Evolutionary conservation across 371 early-diverging fungal species (phyloP), one percentile per base, ranked within the genome.

Genomic region (Sporodiniella umbellata): DNA sequence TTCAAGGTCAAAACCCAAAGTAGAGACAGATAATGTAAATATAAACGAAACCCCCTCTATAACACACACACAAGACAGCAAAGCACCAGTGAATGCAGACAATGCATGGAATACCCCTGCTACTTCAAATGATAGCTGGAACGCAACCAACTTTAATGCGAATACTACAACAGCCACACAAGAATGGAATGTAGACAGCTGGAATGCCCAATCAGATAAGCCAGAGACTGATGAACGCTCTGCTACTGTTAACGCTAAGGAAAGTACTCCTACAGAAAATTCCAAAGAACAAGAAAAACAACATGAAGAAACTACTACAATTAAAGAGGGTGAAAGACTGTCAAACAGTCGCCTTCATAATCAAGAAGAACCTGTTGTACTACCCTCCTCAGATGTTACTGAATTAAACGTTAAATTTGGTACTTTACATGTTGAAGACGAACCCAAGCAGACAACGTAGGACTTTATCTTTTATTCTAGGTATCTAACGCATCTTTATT

Each of bases 311-410:
- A 44, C 44, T 22, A 26, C 26, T 23, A 5, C 14, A 14, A 35
- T 5, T 15, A 35, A 35, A 35, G 45, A 53, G 18, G 45, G 40
- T 33, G 47, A 46, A 39, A 48, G 59, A 17, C 50, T 75, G 8
- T 51, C 39, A 17, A 50, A 42, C 19, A 83, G 73, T 54, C 79
- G 75, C 53, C 80, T 90, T 58, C 39, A 48, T 23, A 85, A 88
- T 56, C 93, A 93, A 67, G 92, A 92, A 56, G 87, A 85, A 7
- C 81, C 93, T 26, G 92, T 94, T 19, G 90, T 92, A 12, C 88
- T 93, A 85, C 93, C 93, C 4, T 72, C 79, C 28, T 72, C 75
- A 21, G 62, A 84, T 11, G 59, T 89, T 8, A 79, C 83, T 42
- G 68, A 83, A 37, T 49, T 61, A 33, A 88, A 85, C 49, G 83